Conservation (phyloP, 768 basidiomycete genomes). For the Leccinum incarnatum region DNA sequence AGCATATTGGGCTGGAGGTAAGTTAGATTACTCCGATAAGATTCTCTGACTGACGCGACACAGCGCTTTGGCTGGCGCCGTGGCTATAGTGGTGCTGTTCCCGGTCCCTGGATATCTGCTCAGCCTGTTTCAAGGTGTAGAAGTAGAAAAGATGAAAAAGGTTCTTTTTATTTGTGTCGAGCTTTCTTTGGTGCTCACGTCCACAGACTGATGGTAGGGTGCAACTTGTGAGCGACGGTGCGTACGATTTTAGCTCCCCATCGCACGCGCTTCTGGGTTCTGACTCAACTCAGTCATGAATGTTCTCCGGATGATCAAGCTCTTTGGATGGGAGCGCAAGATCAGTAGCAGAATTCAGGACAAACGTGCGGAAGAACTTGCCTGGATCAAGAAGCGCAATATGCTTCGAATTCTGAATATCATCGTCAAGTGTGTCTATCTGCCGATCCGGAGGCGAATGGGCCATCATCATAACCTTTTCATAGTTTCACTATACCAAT, state of each 20-base stretch:
- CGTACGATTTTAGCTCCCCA: constrained; percentile 17
- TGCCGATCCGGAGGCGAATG: background rate
- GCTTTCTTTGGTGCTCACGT: constrained; percentile 36
- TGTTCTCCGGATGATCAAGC: constrained; percentile 64
- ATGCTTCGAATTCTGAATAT: constrained; percentile 45
- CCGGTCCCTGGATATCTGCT: constrained; percentile 58
- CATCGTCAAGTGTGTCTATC: constrained; percentile 13
- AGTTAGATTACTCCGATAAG: background rate
- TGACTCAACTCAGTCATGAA: constrained; percentile 40
- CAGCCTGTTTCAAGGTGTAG: constrained; percentile 45
- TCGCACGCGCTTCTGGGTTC: background rate
- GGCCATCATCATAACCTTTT: background rate
- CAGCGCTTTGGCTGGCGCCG: constrained; percentile 59
- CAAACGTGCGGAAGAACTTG: constrained; percentile 60
- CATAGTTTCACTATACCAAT: constrained; percentile 58
- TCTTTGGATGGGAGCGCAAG: constrained; percentile 66
- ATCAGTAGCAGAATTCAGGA: constrained; percentile 51
- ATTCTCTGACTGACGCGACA: constrained; percentile 39
- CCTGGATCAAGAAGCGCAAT: constrained; percentile 49
- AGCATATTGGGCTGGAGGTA: constrained; percentile 10
- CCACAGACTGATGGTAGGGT: constrained; percentile 36
- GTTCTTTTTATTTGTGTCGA: background rate
- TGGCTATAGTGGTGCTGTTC: constrained; percentile 46
- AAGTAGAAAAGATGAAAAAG: constrained; percentile 50
- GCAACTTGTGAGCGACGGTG: constrained; percentile 58